These are phyloP conservation scores for Apiospora hydei DNA, from an alignment of 2,329 filamentous ascomycete genomes.

Conservation along the genomic window DNA sequence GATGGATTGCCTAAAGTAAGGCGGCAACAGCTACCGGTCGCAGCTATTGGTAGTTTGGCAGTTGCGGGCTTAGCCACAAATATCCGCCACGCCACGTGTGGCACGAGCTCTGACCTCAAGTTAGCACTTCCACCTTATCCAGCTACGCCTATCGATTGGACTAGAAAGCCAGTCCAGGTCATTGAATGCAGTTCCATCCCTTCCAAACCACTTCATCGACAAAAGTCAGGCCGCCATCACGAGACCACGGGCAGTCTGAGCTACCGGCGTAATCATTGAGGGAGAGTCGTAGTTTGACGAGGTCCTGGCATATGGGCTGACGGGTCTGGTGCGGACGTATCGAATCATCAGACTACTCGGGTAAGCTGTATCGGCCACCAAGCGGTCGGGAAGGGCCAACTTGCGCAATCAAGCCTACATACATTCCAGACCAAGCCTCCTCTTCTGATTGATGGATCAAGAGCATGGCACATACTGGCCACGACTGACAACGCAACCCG, in stretches of 20 bases:
- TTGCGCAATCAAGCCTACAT: background rate
- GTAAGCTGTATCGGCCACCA: background rate
- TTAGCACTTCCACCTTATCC: conserved; percentile 9
- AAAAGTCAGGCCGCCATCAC: background rate
- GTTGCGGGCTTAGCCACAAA: background rate
- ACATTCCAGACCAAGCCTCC: background rate
- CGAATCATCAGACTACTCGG: background rate
- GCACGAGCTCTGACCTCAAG: conserved; percentile 18
- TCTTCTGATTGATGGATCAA: background rate
- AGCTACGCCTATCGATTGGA: conserved; percentile 16
- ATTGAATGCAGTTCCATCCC: conserved; percentile 14
- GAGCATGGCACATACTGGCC: background rate
- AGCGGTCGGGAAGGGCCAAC: background rate
- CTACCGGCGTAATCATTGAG: background rate
- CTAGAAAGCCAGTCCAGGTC: background rate
- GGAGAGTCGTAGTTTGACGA: background rate
- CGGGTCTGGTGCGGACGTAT: background rate
- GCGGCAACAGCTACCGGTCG: background rate
- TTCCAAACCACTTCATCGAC: background rate
- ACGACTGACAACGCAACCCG: background rate
- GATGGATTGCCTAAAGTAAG: background rate
- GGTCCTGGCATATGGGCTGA: background rate
- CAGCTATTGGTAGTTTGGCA: background rate
- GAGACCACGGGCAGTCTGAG: background rate
- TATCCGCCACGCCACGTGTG: background rate